phyloP scores from a whole-genome alignment of 73 alveolate genomes.

The Paramecium caudatum region DNA sequence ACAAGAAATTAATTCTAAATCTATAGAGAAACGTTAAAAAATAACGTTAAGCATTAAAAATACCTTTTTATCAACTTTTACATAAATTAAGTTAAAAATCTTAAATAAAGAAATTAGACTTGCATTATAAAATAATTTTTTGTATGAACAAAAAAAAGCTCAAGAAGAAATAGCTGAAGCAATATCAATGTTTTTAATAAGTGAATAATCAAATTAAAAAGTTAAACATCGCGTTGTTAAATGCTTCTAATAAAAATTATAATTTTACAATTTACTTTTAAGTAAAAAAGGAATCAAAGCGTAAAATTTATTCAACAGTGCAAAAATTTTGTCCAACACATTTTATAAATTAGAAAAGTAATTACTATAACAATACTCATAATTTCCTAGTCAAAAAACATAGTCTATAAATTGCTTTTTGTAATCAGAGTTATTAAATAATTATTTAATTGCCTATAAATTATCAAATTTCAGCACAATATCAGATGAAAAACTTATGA shows the following conservation, averaged over 20 bases:
- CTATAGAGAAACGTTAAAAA: slow-evolving; percentile 29
- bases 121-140: slow-evolving; percentile 5
- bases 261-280: slow-evolving; percentile 6
- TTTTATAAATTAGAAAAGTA: slow-evolving; percentile 1
- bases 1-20: not conserved
- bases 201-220: slow-evolving; percentile 40
- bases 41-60: not conserved
- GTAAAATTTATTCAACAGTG: slow-evolving; percentile 4
- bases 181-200: not conserved
- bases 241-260: not conserved
- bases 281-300: not conserved
- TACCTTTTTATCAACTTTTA: not conserved
- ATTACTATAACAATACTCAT: not conserved
- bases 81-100: slow-evolving; percentile 21
- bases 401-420: slow-evolving; percentile 44
- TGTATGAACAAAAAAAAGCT: not conserved
- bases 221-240: slow-evolving; percentile 4
- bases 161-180: slow-evolving; percentile 48
- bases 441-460: slow-evolving; percentile 59
- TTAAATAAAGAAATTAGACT: not conserved
- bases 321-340: not conserved
- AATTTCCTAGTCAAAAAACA: slow-evolving; percentile 35
- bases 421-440: slow-evolving; percentile 37
- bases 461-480: slow-evolving; percentile 26
- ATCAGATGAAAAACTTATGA: slow-evolving; percentile 51